phyloP scores from a whole-genome alignment of 2,329 filamentous ascomycete species.

The Lecanicillium sp. region DNA sequence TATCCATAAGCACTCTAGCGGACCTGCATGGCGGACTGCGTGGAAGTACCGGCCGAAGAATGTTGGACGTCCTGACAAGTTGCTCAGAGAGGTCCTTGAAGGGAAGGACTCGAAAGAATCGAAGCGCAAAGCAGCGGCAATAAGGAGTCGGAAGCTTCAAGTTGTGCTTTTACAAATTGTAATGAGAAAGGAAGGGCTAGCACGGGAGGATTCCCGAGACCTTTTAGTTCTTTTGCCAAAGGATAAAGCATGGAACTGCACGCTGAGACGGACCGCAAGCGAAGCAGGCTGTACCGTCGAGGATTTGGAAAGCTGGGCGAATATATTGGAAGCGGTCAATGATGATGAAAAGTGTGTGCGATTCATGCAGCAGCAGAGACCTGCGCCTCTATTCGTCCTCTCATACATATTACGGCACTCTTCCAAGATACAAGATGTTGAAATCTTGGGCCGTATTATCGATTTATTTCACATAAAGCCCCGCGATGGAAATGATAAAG shows the following conservation, averaged over 20 bases:
- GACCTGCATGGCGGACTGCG: neutral
- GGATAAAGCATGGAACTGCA: slow-evolving; percentile 4
- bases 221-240: slow-evolving; percentile 3
- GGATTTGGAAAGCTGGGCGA: neutral
- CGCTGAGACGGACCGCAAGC: neutral
- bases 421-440: neutral
- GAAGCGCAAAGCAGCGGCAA: slow-evolving; percentile 14
- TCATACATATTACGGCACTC: neutral
- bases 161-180: slow-evolving; percentile 24
- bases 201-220: neutral
- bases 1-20: too few species aligned
- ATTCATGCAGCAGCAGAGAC: neutral
- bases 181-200: slow-evolving; percentile 16
- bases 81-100: neutral
- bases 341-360: neutral
- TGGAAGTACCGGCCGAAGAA: neutral
- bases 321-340: neutral
- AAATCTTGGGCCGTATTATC: neutral
- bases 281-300: neutral
- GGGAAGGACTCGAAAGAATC: slow-evolving; percentile 6
- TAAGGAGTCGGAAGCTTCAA: slow-evolving; percentile 19
- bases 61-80: too few species aligned
- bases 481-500: neutral
- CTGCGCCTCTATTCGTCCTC: neutral
- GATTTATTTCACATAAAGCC: neutral